Evolutionary conservation across 169 alveolate genomes (phyloP).

Genomic region (Eimeria praecox): DNA sequence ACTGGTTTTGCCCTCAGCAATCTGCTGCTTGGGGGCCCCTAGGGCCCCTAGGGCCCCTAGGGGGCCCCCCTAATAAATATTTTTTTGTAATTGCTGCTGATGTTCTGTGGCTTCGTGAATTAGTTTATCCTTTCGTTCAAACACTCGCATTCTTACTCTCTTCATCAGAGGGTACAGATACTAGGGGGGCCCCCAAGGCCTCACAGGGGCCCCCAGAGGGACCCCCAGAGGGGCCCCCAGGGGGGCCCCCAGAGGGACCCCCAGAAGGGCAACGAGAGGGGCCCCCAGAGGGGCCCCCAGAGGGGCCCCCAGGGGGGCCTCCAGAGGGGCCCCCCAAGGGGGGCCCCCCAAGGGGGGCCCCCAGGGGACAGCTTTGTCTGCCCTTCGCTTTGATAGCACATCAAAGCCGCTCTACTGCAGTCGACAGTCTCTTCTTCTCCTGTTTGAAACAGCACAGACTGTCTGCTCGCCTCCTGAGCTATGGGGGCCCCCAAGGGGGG

Average conservation of each 20-base stretch:
- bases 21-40: constrained; percentile 30
- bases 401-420: constrained; percentile 40
- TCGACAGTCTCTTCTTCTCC: neutral
- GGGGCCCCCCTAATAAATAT: neutral
- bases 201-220: neutral
- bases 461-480: neutral
- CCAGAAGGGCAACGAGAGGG: neutral
- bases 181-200: neutral
- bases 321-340: neutral
- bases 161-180: neutral
- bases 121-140: constrained; percentile 38
- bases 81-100: constrained; percentile 12
- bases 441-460: neutral
- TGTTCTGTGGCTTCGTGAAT: constrained; percentile 49
- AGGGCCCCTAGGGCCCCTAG: constrained; percentile 7
- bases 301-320: constrained; percentile 7
- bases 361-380: neutral
- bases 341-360: neutral
- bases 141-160: constrained; percentile 1
- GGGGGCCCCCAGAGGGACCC: neutral
- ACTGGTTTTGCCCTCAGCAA: constrained; percentile 44
- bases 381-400: constrained; percentile 10
- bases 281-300: neutral
- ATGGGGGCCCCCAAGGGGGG: constrained; percentile 23
- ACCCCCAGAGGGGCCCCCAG: neutral